These are phyloP conservation scores for Coniochaeta prunicola DNA, from an alignment of 2,329 filamentous ascomycete species.

Conservation along the genomic window DNA sequence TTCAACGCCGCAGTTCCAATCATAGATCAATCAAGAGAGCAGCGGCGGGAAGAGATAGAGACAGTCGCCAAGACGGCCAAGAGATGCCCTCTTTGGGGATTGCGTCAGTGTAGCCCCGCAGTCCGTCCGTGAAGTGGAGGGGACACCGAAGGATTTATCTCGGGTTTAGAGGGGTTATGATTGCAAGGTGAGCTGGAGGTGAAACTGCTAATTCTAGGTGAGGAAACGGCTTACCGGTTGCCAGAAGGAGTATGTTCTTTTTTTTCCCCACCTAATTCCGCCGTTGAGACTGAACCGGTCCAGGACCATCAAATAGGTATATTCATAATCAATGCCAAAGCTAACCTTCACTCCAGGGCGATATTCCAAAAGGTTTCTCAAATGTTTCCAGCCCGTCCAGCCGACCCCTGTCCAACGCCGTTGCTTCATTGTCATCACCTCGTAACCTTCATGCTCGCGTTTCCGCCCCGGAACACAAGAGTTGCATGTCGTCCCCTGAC, in stretches of 20 bases:
- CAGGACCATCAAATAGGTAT: neutral
- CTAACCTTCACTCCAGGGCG: neutral
- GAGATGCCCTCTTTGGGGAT: neutral
- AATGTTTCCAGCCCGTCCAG: too few species aligned
- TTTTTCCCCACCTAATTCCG: too few species aligned
- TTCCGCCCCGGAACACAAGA: conserved; percentile 39
- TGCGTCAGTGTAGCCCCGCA: neutral
- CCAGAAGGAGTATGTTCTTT: too few species aligned
- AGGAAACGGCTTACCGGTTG: too few species aligned
- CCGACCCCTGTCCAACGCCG: neutral
- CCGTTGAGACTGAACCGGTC: neutral
- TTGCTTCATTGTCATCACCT: neutral
- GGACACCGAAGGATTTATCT: neutral
- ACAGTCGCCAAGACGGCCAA: neutral
- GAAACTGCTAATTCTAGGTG: neutral
- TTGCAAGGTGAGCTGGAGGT: too few species aligned
- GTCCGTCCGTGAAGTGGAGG: neutral
- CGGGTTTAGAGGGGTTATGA: neutral
- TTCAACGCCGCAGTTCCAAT: neutral
- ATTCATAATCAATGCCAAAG: neutral
- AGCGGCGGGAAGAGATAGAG: neutral
- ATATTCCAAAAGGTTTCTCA: neutral
- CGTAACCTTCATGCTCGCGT: conserved; percentile 24
- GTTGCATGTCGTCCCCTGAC: conserved; percentile 41
- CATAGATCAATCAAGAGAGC: neutral